These are phyloP conservation scores for Bocquillonia castaneifolia DNA, from an alignment of 441 rosid genomes.

Conservation along the genomic window DNA sequence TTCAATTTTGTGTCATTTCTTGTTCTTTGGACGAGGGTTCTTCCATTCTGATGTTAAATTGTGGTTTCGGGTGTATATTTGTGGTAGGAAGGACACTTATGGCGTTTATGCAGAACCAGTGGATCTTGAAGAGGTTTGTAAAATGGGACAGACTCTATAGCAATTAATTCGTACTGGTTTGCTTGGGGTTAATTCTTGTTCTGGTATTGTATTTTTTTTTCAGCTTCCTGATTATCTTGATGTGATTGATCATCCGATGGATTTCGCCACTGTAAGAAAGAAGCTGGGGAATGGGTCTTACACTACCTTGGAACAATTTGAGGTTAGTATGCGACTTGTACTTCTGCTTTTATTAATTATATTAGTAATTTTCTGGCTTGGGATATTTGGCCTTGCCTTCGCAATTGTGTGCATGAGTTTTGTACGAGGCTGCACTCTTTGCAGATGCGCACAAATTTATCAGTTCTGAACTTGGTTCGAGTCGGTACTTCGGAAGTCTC, in stretches of 20 bases:
- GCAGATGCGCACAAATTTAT: neutral
- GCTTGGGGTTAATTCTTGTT: neutral
- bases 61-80: conserved; percentile 23
- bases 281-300: conserved; percentile 80
- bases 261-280: conserved; percentile 80
- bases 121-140: conserved; percentile 50
- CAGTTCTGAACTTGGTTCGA: neutral
- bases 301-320: conserved; percentile 61
- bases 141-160: conserved; percentile 39
- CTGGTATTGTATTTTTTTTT: conserved; percentile 29
- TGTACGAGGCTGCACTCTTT: too few relatives aligned
- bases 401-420: too few relatives aligned
- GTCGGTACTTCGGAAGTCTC: neutral
- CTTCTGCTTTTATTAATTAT: conserved; percentile 14
- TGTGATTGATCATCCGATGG: conserved; percentile 83
- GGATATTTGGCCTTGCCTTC: neutral
- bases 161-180: conserved; percentile 12
- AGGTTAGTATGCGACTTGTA: conserved; percentile 43
- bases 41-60: conserved; percentile 11
- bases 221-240: conserved; percentile 93
- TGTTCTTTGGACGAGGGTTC: neutral
- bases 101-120: conserved; percentile 93
- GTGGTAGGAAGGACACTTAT: conserved; percentile 85
- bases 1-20: conserved; percentile 20
- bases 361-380: conserved; percentile 14